Evolutionary conservation across 108 stramenopile genomes (phyloP).

Genomic region (Schizochytrium sp.): DNA sequence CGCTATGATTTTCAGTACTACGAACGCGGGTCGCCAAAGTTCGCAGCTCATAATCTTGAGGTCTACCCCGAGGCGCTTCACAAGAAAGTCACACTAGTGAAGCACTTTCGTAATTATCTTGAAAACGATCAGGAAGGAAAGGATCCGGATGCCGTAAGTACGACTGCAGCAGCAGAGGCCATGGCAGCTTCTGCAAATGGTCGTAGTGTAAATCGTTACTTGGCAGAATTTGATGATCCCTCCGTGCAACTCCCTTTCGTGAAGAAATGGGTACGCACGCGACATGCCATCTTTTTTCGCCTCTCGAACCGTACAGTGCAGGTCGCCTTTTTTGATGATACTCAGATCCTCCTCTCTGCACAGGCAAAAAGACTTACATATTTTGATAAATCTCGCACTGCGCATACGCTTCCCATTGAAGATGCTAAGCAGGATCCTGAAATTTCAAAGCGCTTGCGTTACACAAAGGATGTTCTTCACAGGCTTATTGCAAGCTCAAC

Average conservation of each 20-base stretch:
- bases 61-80: conserved; percentile 86
- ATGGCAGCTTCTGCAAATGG: neutral
- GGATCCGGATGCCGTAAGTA: neutral
- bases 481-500: conserved; percentile 75
- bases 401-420: conserved; percentile 79
- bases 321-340: conserved; percentile 92
- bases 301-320: conserved; percentile 95
- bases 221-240: neutral
- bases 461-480: conserved; percentile 90
- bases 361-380: conserved; percentile 85
- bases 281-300: conserved; percentile 95
- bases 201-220: neutral
- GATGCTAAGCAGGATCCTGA: conserved; percentile 78
- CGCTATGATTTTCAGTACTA: conserved; percentile 89
- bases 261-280: conserved; percentile 97
- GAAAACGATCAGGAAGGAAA: conserved; percentile 74
- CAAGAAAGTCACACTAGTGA: conserved; percentile 95
- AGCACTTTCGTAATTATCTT: conserved; percentile 94
- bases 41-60: conserved; percentile 79
- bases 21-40: conserved; percentile 79
- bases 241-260: conserved; percentile 80
- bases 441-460: conserved; percentile 88
- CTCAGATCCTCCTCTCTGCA: conserved; percentile 88
- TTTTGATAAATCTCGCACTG: conserved; percentile 86
- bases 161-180: conserved; percentile 51